These are phyloP conservation scores for Pyrrhoderma noxium DNA, from an alignment of 1,284 basidiomycete genomes.

Conservation along the genomic window DNA sequence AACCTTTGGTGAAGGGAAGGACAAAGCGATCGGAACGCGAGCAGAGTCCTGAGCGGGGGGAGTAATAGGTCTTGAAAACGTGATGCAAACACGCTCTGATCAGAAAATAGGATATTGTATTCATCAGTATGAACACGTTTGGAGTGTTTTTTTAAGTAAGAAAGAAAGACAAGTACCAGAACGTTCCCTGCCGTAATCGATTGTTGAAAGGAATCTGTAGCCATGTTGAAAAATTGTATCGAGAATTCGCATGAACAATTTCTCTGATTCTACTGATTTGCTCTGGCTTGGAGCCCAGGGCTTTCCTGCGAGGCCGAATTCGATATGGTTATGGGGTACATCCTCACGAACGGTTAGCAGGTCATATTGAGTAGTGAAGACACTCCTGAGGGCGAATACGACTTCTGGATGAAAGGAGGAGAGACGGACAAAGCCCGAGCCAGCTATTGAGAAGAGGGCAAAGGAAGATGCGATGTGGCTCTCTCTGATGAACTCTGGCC, in stretches of 20 bases:
- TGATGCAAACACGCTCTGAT: conserved; percentile 62
- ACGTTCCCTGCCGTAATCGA: conserved; percentile 70
- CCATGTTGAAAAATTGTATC: conserved; percentile 54
- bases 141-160: neutral
- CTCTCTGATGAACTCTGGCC: conserved; percentile 63
- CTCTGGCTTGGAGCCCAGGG: conserved; percentile 53
- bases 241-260: conserved; percentile 60
- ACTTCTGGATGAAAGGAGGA: conserved; percentile 56
- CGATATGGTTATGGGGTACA: conserved; percentile 48
- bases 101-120: neutral
- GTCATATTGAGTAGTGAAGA: conserved; percentile 42
- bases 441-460: conserved; percentile 58
- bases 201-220: conserved; percentile 54
- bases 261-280: conserved; percentile 58
- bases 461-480: conserved; percentile 50
- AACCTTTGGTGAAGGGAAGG: conserved; percentile 58
- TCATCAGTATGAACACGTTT: neutral
- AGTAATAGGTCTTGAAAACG: conserved; percentile 40
- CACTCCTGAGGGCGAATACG: conserved; percentile 43
- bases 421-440: conserved; percentile 53
- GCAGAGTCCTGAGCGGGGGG: conserved; percentile 19
- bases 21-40: conserved; percentile 55
- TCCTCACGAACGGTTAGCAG: conserved; percentile 49
- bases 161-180: conserved; percentile 1
- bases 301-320: conserved; percentile 58